A percentile compares a stretch with the other conserved stretches of the same genome.
These are phyloP conservation scores for Carex pumila DNA, from an alignment of 176 grass and related monocot genomes.

Conservation along the genomic window DNA sequence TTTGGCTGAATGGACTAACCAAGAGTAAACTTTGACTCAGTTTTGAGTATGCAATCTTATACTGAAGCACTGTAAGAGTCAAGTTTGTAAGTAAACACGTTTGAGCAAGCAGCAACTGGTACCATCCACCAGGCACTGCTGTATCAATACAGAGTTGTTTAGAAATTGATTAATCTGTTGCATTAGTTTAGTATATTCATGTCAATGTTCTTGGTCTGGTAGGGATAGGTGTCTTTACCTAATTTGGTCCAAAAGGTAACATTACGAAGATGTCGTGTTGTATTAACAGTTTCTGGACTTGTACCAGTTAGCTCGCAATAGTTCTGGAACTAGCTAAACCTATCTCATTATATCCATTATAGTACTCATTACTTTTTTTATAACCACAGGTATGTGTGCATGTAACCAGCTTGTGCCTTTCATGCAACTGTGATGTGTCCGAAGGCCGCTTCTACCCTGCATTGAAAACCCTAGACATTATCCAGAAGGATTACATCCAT, in stretches of 20 bases:
- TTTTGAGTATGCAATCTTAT: neutral
- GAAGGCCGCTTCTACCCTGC: conserved; percentile 45
- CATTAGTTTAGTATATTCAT: neutral
- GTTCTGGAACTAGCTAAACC: neutral
- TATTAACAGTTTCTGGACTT: neutral
- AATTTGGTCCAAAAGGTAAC: neutral
- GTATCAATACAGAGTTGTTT: neutral
- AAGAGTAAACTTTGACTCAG: neutral
- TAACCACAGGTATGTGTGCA: conserved; percentile 35
- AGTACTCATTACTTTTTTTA: neutral
- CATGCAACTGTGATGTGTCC: conserved; percentile 52
- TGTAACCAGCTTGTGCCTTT: conserved; percentile 43
- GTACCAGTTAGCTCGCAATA: neutral
- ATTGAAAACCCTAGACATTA: conserved; percentile 57
- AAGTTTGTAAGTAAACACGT: neutral
- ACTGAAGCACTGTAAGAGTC: neutral
- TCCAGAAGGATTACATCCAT: conserved; percentile 60
- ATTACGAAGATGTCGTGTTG: neutral
- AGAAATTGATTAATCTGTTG: neutral
- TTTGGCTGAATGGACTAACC: neutral
- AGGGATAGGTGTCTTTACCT: neutral
- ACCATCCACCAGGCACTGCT: neutral
- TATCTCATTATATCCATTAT: neutral
- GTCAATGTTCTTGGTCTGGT: neutral
- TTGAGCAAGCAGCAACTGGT: neutral